phyloP scores from a whole-genome alignment of 2,329 filamentous ascomycete genomes.

The Trichoderma citrinoviride region DNA sequence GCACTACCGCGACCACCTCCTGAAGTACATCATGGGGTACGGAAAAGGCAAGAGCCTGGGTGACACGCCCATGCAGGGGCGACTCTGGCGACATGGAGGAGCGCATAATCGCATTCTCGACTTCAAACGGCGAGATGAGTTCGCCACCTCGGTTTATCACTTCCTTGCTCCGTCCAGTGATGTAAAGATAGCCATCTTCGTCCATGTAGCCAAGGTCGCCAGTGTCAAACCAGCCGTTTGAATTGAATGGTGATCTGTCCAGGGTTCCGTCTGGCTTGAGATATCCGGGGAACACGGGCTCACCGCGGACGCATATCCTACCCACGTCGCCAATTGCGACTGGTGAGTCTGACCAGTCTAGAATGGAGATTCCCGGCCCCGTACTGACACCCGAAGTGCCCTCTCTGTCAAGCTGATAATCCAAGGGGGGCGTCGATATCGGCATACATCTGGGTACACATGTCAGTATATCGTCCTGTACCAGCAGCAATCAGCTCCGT shows the following conservation, averaged over 20 bases:
- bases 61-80: slow-evolving; percentile 46
- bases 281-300: slow-evolving; percentile 52
- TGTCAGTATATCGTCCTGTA: neutral
- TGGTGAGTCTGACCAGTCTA: slow-evolving; percentile 41
- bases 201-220: slow-evolving; percentile 55
- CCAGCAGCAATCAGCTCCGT: neutral
- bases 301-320: slow-evolving; percentile 50
- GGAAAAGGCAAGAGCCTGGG: slow-evolving; percentile 53
- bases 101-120: slow-evolving; percentile 55
- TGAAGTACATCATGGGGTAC: slow-evolving; percentile 52
- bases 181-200: slow-evolving; percentile 49
- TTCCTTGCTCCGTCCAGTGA: slow-evolving; percentile 55
- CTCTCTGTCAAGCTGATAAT: slow-evolving; percentile 50
- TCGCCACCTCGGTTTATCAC: slow-evolving; percentile 58
- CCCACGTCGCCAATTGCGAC: slow-evolving; percentile 40
- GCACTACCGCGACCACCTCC: slow-evolving; percentile 53
- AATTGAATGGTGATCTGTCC: slow-evolving; percentile 47
- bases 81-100: slow-evolving; percentile 43
- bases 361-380: slow-evolving; percentile 51
- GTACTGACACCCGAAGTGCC: slow-evolving; percentile 53
- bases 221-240: slow-evolving; percentile 53
- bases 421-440: slow-evolving; percentile 53
- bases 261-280: slow-evolving; percentile 42
- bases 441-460: slow-evolving; percentile 48
- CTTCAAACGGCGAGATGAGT: slow-evolving; percentile 57